These are phyloP conservation scores for Tuber indicum DNA, from an alignment of 495 filamentous ascomycete genomes.

Conservation along the genomic window DNA sequence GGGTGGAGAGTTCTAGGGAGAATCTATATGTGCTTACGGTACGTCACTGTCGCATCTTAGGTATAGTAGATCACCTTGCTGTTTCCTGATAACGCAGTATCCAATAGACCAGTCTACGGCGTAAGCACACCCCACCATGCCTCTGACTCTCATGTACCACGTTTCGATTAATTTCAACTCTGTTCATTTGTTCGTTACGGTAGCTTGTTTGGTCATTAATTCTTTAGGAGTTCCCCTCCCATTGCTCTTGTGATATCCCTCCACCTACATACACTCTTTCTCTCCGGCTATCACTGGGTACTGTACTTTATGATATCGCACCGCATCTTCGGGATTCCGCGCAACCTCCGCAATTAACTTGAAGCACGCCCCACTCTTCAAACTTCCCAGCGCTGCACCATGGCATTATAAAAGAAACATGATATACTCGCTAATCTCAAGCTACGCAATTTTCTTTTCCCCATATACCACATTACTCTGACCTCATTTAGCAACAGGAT, in stretches of 20 bases:
- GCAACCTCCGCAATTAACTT: neutral
- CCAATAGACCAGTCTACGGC: neutral
- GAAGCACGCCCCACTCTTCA: neutral
- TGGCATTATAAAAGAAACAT: neutral
- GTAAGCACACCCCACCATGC: neutral
- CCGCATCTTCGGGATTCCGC: neutral
- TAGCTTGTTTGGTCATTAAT: neutral
- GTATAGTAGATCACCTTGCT: neutral
- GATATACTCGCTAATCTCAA: neutral
- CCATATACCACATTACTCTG: slow-evolving; percentile 5
- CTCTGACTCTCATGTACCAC: neutral
- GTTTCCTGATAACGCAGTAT: neutral
- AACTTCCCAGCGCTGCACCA: neutral
- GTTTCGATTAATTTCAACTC: neutral
- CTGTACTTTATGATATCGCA: neutral
- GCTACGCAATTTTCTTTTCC: neutral
- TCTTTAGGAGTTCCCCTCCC: neutral
- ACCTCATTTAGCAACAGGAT: neutral
- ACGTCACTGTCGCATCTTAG: neutral
- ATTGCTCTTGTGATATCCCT: neutral
- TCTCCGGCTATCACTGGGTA: neutral
- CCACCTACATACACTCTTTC: neutral
- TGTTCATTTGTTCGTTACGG: neutral
- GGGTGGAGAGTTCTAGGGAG: neutral
- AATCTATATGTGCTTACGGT: neutral